phyloP scores from a whole-genome alignment of 129 eudicot genomes.

The Flaveria linearis region DNA sequence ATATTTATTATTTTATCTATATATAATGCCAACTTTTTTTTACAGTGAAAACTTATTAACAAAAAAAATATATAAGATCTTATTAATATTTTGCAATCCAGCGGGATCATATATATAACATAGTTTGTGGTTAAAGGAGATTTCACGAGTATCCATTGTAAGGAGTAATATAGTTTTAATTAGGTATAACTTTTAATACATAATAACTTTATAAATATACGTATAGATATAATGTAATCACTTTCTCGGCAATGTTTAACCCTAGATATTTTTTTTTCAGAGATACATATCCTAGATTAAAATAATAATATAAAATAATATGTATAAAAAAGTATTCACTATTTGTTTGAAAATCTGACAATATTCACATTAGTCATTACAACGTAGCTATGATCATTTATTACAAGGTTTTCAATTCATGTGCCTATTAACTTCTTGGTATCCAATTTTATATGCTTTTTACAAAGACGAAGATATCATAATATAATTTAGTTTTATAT shows the following conservation, averaged over 20 bases:
- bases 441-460: background rate
- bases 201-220: no score
- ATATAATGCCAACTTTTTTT: background rate
- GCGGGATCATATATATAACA: no score
- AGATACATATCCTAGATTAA: background rate
- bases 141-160: no score
- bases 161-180: no score
- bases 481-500: background rate
- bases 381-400: conserved; percentile 19
- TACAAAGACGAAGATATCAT: background rate
- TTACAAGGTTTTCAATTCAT: conserved; percentile 22
- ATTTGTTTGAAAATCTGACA: conserved; percentile 25
- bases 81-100: background rate
- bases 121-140: no score
- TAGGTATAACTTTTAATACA: no score
- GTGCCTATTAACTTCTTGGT: conserved; percentile 14
- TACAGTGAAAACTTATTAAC: background rate
- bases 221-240: no score
- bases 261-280: background rate
- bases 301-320: background rate
- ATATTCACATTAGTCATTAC: conserved; percentile 38
- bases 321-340: background rate
- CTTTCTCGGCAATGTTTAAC: background rate
- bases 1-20: background rate
- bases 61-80: background rate